Percentiles rank a stretch among this genome's conserved stretches.
These are phyloP conservation scores for Austropuccinia psidii DNA, from an alignment of 1,284 basidiomycete genomes.

Conservation along the genomic window DNA sequence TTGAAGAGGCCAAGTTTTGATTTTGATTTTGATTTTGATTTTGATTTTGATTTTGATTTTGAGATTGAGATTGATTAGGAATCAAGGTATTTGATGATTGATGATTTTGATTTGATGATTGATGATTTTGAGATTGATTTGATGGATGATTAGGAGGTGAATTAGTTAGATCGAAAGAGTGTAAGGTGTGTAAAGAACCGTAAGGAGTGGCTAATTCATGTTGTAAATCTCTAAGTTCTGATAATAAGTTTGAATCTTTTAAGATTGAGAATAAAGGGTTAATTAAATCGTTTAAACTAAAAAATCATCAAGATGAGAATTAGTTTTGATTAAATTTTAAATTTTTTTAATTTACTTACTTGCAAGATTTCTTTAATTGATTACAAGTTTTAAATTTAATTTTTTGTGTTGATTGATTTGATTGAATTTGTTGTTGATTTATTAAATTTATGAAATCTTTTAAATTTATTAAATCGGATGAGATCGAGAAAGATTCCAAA, in stretches of 20 bases:
- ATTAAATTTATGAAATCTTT: too few relatives aligned
- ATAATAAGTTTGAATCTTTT: slow-evolving; percentile 24
- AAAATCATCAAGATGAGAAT: too few relatives aligned
- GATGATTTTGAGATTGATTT: neutral
- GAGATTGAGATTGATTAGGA: neutral
- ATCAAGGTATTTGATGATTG: neutral
- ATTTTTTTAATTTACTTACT: neutral
- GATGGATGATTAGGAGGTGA: neutral
- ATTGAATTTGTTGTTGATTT: too few relatives aligned
- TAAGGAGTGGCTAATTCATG: slow-evolving; percentile 33
- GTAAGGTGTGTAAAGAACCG: slow-evolving; percentile 28
- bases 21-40: neutral
- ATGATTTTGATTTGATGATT: neutral
- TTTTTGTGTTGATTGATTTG: too few relatives aligned
- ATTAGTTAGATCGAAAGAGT: neutral
- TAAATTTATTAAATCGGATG: too few relatives aligned
- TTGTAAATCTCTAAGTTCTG: slow-evolving; percentile 18
- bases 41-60: neutral
- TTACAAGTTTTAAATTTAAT: too few relatives aligned
- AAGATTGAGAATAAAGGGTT: slow-evolving; percentile 8
- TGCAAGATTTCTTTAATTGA: neutral
- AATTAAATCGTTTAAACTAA: slow-evolving; percentile 25
- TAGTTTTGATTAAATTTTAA: too few relatives aligned
- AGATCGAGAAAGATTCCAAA: too few relatives aligned
- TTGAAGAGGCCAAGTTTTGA: neutral